phyloP scores from a whole-genome alignment of 2,329 filamentous ascomycete species.

The Fusarium sp. region DNA sequence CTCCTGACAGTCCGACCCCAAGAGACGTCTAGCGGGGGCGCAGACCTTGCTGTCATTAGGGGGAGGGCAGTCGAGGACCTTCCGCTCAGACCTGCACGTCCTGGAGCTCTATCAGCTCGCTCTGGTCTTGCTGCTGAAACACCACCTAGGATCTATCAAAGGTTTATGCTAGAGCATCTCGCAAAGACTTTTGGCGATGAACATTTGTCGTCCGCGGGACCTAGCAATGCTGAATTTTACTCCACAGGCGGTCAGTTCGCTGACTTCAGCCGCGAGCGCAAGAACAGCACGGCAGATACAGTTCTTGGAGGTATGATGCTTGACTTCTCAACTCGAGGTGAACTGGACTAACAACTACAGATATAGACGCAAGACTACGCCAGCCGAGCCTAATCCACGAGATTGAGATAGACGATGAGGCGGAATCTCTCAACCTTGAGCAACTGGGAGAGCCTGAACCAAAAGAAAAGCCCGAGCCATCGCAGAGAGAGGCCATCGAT shows the following conservation, averaged over 20 bases:
- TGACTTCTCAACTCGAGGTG: not conserved
- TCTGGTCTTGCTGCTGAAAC: not conserved
- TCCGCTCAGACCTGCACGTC: not conserved
- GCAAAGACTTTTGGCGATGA: conserved; percentile 3
- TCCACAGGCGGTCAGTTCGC: not conserved
- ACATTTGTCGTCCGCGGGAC: not conserved
- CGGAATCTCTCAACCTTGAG: not conserved
- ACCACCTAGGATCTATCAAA: not conserved
- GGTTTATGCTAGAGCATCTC: conserved; percentile 9
- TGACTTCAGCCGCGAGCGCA: not conserved
- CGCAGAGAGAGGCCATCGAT: not conserved
- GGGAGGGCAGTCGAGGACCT: not conserved
- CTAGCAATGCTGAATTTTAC: not conserved
- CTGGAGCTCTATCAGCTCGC: not conserved
- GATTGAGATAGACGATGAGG: not conserved
- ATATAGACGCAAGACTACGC: not conserved
- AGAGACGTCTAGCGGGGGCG: not conserved
- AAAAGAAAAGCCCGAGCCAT: not conserved
- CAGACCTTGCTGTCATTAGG: not conserved
- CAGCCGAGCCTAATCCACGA: not conserved
- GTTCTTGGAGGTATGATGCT: not conserved
- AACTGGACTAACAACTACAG: not conserved
- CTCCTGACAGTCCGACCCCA: not conserved
- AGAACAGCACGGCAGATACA: not conserved
- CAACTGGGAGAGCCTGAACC: not conserved